These are phyloP conservation scores for Pseudogymnoascus sp. DNA, from an alignment of 2,329 filamentous ascomycete species.

Conservation along the genomic window DNA sequence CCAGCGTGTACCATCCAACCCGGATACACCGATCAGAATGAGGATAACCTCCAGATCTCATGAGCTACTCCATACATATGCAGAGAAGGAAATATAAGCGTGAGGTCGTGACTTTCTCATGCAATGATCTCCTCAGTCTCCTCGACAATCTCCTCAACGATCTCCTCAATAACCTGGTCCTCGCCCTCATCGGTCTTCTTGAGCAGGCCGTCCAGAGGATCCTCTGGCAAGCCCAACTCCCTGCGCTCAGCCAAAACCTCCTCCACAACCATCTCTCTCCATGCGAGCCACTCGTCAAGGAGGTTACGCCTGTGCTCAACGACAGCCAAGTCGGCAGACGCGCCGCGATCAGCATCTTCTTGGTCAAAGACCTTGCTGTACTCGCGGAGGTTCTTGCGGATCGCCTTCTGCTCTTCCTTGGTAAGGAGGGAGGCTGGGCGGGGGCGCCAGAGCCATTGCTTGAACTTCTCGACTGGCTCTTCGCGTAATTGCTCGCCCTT, in stretches of 20 bases:
- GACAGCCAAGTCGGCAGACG: slow-evolving; percentile 87
- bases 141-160: slow-evolving; percentile 71
- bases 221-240: slow-evolving; percentile 56
- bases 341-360: slow-evolving; percentile 87
- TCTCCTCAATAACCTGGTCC: slow-evolving; percentile 79
- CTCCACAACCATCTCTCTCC: slow-evolving; percentile 66
- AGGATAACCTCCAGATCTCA: slow-evolving; percentile 9
- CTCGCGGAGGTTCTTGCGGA: slow-evolving; percentile 96
- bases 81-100: slow-evolving; percentile 11
- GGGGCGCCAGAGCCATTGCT: slow-evolving; percentile 92
- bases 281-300: slow-evolving; percentile 82
- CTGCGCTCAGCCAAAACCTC: slow-evolving; percentile 66
- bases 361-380: slow-evolving; percentile 94
- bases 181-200: slow-evolving; percentile 56
- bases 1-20: slow-evolving; percentile 7
- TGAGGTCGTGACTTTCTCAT: slow-evolving; percentile 13
- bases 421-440: slow-evolving; percentile 82
- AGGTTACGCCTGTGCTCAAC: slow-evolving; percentile 77
- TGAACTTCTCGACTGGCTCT: slow-evolving; percentile 92
- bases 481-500: slow-evolving; percentile 82
- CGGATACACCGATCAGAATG: slow-evolving; percentile 9
- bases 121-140: slow-evolving; percentile 71
- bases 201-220: slow-evolving; percentile 55
- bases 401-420: slow-evolving; percentile 95
- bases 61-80: slow-evolving; percentile 11